Percentiles rank a stretch among this genome's conserved stretches.
Evolutionary conservation across 225 moss, liverwort and hornwort species (phyloP).

Genomic region (Bryum argenteum): DNA sequence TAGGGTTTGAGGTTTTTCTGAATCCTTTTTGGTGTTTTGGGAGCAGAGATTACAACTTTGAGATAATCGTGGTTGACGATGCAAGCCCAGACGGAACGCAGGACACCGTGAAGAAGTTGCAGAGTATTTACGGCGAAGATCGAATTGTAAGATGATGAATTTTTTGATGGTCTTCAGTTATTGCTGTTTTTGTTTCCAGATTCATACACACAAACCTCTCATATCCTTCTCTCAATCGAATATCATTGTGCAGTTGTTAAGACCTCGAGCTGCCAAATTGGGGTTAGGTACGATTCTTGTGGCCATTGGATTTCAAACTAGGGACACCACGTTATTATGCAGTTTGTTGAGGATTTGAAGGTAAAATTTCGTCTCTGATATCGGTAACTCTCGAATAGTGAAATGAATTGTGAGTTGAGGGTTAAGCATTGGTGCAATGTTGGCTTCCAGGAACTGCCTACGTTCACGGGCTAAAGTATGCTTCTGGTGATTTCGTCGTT

Average conservation of each 20-base stretch:
- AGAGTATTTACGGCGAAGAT: slow-evolving; percentile 70
- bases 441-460: slow-evolving; percentile 76
- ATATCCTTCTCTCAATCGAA: neutral
- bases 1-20: slow-evolving; percentile 21
- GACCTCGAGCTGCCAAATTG: slow-evolving; percentile 82
- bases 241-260: slow-evolving; percentile 65
- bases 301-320: slow-evolving; percentile 13
- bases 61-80: slow-evolving; percentile 82
- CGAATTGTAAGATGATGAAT: slow-evolving; percentile 63
- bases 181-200: neutral
- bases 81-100: slow-evolving; percentile 96
- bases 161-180: slow-evolving; percentile 18
- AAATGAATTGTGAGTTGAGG: neutral
- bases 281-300: slow-evolving; percentile 62
- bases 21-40: slow-evolving; percentile 4
- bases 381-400: neutral
- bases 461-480: slow-evolving; percentile 79
- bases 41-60: slow-evolving; percentile 78
- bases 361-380: neutral
- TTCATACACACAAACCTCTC: neutral
- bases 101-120: slow-evolving; percentile 73
- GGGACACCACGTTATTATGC: neutral
- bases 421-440: neutral
- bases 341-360: neutral
- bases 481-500: slow-evolving; percentile 81